Percentiles rank a stretch among this genome's conserved stretches.
phyloP scores from a whole-genome alignment of 768 basidiomycete species.

The Termitomyces sp. region DNA sequence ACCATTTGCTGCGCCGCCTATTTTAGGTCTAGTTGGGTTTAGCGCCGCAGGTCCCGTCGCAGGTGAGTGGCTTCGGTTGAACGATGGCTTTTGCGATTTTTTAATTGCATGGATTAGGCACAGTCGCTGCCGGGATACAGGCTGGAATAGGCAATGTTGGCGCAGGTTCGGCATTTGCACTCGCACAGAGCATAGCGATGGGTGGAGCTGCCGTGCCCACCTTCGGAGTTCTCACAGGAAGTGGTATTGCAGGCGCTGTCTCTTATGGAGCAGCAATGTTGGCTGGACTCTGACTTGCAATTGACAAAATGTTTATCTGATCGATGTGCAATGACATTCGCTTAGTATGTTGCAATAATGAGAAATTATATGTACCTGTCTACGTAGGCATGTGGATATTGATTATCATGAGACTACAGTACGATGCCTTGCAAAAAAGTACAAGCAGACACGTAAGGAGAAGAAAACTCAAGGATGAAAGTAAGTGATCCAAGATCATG shows the following conservation, averaged over 20 bases:
- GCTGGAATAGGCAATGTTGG: neutral
- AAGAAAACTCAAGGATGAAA: no score
- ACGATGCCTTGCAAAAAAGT: no score
- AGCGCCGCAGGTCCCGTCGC: neutral
- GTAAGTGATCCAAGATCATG: no score
- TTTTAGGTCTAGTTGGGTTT: neutral
- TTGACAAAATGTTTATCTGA: no score
- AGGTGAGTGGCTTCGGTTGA: neutral
- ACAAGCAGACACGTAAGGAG: no score
- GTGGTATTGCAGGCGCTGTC: neutral
- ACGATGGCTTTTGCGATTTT: neutral
- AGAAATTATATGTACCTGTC: neutral
- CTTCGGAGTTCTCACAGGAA: conserved; percentile 2
- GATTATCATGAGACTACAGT: neutral
- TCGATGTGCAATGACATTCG: neutral
- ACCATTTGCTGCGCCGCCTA: neutral
- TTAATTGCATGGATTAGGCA: neutral
- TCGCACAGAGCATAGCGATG: conserved; percentile 14
- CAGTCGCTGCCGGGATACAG: conserved; percentile 1
- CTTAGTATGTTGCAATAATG: neutral
- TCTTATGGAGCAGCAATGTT: neutral
- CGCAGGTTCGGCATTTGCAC: conserved; percentile 8
- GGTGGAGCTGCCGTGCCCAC: conserved; percentile 6
- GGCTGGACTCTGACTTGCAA: neutral
- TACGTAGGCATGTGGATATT: neutral